Base-by-base conservation (phyloP, 352 stramenopile genomes). In the Globisporangium abappressorium region DNA sequence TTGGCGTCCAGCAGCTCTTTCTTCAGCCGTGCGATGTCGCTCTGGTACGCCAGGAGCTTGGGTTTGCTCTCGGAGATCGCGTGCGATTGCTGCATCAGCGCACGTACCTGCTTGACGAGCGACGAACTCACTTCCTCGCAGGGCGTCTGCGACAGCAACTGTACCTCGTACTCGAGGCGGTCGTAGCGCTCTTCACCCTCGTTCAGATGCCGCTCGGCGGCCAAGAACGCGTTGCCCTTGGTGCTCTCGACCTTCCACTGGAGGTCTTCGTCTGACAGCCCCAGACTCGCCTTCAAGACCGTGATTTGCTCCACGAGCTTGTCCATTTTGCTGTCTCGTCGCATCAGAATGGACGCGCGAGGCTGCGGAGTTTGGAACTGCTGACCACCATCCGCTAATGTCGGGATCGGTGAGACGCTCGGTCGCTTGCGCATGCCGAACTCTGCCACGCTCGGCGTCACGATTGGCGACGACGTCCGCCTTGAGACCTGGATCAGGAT, bases 191-290 rank as follows among this genome's bases (percentile, higher is more conserved):
- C 85, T 54, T 94, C 85, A 26, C 81, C 79, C 14, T 79, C 74
- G 49, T 59, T 64, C 22, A 91, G 63, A 34, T 88, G 80, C 0
- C 69, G 67, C 64, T 91, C 84, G 1, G 84, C 84, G 24, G 82
- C 78, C 2, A 90, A 62, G 69, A 87, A 94, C 15, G 82, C 83
- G 51, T 94, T 93, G 2, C 82, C 82, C 55, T 90, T 88, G 22
- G 83, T 68, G 57, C 81, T 91, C 57, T 94, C 84, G 30, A 94
- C 80, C 65, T 90, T 90, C 85, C 84, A 94, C 54, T 88, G 75
- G 33, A 93, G 73, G 22, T 93, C 85, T 72, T 93, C 85, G 14
- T 93, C 85, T 9, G 81, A 89, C 22, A 93, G 76, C 3, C 85
- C 85, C 3, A 93, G 71, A 20, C 79, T 82, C 15, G 83, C 86